phyloP scores from a whole-genome alignment of 371 early-diverging fungal genomes.

The Haplosporangium sp. region DNA sequence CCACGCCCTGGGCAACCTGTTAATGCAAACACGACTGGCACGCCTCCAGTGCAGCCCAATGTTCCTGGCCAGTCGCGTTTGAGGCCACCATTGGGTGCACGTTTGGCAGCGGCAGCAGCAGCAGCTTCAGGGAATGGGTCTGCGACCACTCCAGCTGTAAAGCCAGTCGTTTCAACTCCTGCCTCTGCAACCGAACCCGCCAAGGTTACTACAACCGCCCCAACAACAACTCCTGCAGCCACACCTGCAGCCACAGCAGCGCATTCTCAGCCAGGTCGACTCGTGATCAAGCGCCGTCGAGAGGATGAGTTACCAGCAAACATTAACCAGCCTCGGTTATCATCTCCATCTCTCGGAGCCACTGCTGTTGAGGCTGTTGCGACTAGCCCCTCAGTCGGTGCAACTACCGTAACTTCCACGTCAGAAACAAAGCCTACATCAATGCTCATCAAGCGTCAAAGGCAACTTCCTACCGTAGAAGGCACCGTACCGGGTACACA shows the following conservation, averaged over 20 bases:
- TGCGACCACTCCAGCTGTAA: too few relatives aligned
- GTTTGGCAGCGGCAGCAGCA: slow-evolving; percentile 25
- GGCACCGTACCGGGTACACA: slow-evolving; percentile 1
- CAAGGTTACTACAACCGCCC: not conserved
- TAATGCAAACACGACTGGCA: not conserved
- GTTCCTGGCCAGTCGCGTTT: slow-evolving; percentile 40
- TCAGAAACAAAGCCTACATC: slow-evolving; percentile 17
- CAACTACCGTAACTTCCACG: slow-evolving; percentile 7
- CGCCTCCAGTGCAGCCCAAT: not conserved
- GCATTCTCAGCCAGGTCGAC: slow-evolving; percentile 15
- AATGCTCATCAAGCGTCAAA: slow-evolving; percentile 40
- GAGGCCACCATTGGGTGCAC: slow-evolving; percentile 38
- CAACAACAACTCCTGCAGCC: not conserved
- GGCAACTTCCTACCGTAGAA: slow-evolving; percentile 37
- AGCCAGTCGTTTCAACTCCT: too few relatives aligned
- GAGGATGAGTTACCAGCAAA: slow-evolving; percentile 36
- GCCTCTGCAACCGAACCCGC: not conserved
- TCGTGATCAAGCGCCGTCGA: slow-evolving; percentile 40
- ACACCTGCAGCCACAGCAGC: slow-evolving; percentile 2
- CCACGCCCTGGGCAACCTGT: slow-evolving; percentile 20
- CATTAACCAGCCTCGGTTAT: slow-evolving; percentile 4
- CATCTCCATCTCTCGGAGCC: slow-evolving; percentile 6
- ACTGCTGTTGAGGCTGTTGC: slow-evolving; percentile 1
- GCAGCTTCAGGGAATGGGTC: not conserved
- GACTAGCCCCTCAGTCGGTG: slow-evolving; percentile 12